A percentile compares a stretch with the other conserved stretches of the same genome.
Evolutionary conservation across 306 rosid species (phyloP).

Genomic region (Neltuma alba): DNA sequence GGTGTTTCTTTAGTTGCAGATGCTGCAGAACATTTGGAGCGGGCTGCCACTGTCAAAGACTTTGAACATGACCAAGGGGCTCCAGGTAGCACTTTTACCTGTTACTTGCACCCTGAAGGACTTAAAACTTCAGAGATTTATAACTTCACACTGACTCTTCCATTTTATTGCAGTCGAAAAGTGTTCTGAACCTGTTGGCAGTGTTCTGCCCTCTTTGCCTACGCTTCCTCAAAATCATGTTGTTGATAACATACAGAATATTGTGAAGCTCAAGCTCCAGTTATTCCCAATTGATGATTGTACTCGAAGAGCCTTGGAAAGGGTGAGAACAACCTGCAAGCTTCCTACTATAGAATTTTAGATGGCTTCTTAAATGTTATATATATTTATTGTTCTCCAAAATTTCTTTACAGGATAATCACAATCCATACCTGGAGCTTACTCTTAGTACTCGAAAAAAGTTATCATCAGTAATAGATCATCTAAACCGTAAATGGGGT

Average conservation of each 20-base stretch:
- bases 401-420: slow-evolving; percentile 67
- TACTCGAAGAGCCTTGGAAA: slow-evolving; percentile 92
- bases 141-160: slow-evolving; percentile 33
- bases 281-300: slow-evolving; percentile 88
- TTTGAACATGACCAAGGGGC: slow-evolving; percentile 58
- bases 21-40: slow-evolving; percentile 99
- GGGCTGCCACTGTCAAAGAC: slow-evolving; percentile 62
- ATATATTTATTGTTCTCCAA: background rate
- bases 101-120: slow-evolving; percentile 18
- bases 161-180: slow-evolving; percentile 59
- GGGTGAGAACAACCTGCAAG: slow-evolving; percentile 58
- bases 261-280: slow-evolving; percentile 86
- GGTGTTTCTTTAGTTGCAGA: slow-evolving; percentile 99
- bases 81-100: slow-evolving; percentile 49
- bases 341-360: slow-evolving; percentile 22
- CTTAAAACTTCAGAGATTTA: slow-evolving; percentile 18
- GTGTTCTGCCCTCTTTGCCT: slow-evolving; percentile 51
- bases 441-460: slow-evolving; percentile 87
- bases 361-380: slow-evolving; percentile 21
- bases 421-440: slow-evolving; percentile 94
- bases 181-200: slow-evolving; percentile 49
- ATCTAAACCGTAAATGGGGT: slow-evolving; percentile 97
- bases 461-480: slow-evolving; percentile 94
- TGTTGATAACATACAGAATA: slow-evolving; percentile 53
- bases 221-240: slow-evolving; percentile 56